phyloP scores from a whole-genome alignment of 108 stramenopile species.

The Cyclostephanos tholiformis region DNA sequence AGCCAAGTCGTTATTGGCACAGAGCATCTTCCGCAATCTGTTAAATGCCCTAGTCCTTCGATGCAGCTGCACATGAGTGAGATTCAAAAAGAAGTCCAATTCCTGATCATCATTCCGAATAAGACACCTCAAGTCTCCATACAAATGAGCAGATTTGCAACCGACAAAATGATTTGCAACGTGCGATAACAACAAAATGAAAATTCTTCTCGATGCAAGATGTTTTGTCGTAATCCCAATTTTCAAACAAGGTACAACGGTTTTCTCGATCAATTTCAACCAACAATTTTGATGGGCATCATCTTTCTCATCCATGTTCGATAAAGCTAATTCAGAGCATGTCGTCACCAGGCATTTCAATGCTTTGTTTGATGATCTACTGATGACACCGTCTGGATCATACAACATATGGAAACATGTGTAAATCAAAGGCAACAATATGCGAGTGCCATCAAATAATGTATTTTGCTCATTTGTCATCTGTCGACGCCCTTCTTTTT shows the following conservation, averaged over 20 bases:
- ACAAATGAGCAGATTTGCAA: constrained; percentile 57
- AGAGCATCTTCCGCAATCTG: constrained; percentile 68
- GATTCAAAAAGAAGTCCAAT: constrained; percentile 93
- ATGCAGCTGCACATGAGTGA: constrained; percentile 96
- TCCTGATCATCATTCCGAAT: constrained; percentile 83
- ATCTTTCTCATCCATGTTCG: constrained; percentile 10
- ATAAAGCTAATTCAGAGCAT: constrained; percentile 45
- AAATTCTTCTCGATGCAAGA: constrained; percentile 54
- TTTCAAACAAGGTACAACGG: constrained; percentile 62
- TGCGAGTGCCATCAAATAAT: constrained; percentile 36
- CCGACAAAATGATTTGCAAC: constrained; percentile 51
- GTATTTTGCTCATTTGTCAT: background rate
- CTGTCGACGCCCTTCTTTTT: background rate
- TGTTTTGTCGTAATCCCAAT: constrained; percentile 57
- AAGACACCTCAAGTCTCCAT: constrained; percentile 73
- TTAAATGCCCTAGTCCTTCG: constrained; percentile 85
- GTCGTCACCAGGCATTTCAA: constrained; percentile 63
- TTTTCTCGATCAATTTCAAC: constrained; percentile 70
- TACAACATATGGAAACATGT: constrained; percentile 74
- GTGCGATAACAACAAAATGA: constrained; percentile 67
- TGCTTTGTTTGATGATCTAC: constrained; percentile 68
- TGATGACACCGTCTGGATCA: constrained; percentile 76
- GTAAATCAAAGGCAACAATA: constrained; percentile 64
- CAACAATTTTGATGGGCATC: constrained; percentile 38
- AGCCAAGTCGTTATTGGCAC: constrained; percentile 10